Percentiles rank a stretch among this genome's conserved stretches.
These are phyloP conservation scores for Brassica nigra DNA, from an alignment of 345 rosid species.

Conservation along the genomic window DNA sequence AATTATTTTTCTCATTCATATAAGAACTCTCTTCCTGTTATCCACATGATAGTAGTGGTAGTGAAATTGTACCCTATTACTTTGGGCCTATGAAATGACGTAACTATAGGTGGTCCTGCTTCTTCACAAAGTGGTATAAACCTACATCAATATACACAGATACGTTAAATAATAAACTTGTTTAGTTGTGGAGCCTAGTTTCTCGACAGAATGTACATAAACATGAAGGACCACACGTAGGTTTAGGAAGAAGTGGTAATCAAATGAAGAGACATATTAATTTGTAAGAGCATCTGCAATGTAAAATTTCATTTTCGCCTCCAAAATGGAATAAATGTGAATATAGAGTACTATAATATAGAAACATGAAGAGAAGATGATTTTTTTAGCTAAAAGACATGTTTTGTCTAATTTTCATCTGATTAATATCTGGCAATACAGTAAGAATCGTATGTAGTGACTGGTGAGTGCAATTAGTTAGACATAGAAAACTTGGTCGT, in stretches of 20 bases:
- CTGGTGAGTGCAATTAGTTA: no score
- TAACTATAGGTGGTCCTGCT: slow-evolving; percentile 17
- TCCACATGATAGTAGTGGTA: neutral
- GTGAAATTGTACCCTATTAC: neutral
- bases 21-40: neutral
- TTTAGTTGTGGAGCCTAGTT: neutral
- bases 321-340: no score
- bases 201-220: neutral
- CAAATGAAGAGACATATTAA: neutral
- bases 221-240: neutral
- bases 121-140: neutral
- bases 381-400: no score
- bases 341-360: no score
- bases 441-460: no score
- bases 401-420: no score
- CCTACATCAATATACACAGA: neutral
- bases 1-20: neutral
- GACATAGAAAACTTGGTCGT: no score
- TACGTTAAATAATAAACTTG: neutral
- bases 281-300: no score
- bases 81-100: neutral
- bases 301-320: no score
- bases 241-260: neutral
- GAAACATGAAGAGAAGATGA: no score
- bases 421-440: no score